Base-by-base conservation (phyloP, 306 rosid genomes). In the Rosa lucieae region DNA sequence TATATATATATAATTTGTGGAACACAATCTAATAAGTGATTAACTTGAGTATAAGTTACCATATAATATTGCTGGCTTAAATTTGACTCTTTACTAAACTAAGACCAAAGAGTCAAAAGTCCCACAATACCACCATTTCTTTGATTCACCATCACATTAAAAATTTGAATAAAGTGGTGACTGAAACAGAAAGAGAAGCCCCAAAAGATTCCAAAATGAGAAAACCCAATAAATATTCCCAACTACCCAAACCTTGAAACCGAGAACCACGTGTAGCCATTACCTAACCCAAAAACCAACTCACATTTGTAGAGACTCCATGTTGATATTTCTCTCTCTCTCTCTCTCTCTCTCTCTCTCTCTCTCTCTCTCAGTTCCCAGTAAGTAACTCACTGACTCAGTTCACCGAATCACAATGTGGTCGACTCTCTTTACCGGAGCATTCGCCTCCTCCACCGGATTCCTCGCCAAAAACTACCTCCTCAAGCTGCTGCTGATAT, bases 381-480 rank as follows among this genome's bases (percentile, higher is more conserved):
- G 52, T 47, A 3, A 47, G 5, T 58, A 32, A 58, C 69, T 26
- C 69, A 32, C 42, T 65, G 69, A 65, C 20, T 61, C 39, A 61
- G 15, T 26, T 79, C 35, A 32, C 44, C 59, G 42, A 47, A 8
- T n/a, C 66, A 63, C 79, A 66, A 90, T 92, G 94, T 92, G 94
- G 97, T 90, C 81, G 56, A 63, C 87, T 80, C 82, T 90, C 61
- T 72, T 90, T 14, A 86, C 87, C 8, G 89, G 89, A 2, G 92
- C 85, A 0, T 89, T 89, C n/a, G 95, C 97, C 0, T 93, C 89
- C 80, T 83, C 97, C 85, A 87, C 95, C 11, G 87, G 91, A 1
- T 74, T 90, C 40, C 91, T 82, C 68, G 88, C 93, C 47, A 89
- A 79, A 65, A 92, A 83, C 62, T 89, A 65, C 80, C 74, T 89